These are phyloP conservation scores for Thecaphora thlaspeos DNA, from an alignment of 1,284 basidiomycete species.

Conservation along the genomic window DNA sequence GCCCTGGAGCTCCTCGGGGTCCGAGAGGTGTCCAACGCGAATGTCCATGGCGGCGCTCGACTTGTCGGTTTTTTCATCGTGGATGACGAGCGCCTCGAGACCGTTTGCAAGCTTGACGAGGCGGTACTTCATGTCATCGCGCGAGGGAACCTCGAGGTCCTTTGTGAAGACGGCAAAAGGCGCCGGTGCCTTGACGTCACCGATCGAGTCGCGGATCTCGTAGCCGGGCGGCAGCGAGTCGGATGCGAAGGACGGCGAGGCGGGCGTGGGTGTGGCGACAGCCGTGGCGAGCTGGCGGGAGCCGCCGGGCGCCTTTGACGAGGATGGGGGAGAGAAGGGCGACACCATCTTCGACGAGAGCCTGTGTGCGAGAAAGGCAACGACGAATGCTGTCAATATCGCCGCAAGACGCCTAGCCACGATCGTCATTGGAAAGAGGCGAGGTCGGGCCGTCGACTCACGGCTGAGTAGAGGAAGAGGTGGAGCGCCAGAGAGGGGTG, in stretches of 20 bases:
- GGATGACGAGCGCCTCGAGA: constrained; percentile 79
- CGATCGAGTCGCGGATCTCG: constrained; percentile 30
- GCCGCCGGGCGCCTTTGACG: constrained; percentile 14
- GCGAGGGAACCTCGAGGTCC: constrained; percentile 32
- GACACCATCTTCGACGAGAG: background rate
- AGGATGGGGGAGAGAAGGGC: no score
- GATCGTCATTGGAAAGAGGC: background rate
- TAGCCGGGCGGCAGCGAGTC: constrained; percentile 30
- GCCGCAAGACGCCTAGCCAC: background rate
- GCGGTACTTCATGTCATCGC: constrained; percentile 57
- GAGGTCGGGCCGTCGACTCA: constrained; percentile 1
- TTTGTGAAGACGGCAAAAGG: constrained; percentile 48
- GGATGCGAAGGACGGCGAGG: constrained; percentile 14
- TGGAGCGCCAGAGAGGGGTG: background rate
- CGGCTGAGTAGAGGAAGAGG: background rate
- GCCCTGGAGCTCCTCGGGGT: constrained; percentile 69
- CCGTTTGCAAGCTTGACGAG: constrained; percentile 83
- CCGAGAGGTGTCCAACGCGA: constrained; percentile 87
- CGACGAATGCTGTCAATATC: background rate
- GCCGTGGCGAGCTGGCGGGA: constrained; percentile 31
- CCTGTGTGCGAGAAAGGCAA: constrained; percentile 1
- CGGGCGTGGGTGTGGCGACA: background rate
- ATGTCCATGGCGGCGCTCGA: constrained; percentile 93
- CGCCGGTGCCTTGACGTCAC: constrained; percentile 24
- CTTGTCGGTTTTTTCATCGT: constrained; percentile 87